A percentile compares a stretch with the other conserved stretches of the same genome.
Evolutionary conservation across 768 basidiomycete genomes (phyloP).

Genomic region (Leccinum ochraceum): DNA sequence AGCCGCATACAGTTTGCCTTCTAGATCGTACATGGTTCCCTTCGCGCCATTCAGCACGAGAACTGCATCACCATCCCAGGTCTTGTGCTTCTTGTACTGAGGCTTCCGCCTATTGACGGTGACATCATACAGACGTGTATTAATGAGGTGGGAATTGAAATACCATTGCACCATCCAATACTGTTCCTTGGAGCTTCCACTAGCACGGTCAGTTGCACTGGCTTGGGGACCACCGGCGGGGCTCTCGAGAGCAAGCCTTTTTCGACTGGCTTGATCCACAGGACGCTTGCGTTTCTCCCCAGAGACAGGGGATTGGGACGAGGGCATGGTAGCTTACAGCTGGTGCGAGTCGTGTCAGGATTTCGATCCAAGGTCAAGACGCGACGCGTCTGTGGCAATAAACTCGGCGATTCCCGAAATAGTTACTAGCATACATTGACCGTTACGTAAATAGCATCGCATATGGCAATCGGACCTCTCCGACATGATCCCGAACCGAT

Average conservation of each 20-base stretch:
- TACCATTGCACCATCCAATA: constrained; percentile 86
- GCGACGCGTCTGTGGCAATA: constrained; percentile 28
- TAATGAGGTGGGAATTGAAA: constrained; percentile 4
- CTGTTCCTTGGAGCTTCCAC: constrained; percentile 31
- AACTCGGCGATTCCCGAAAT: constrained; percentile 15
- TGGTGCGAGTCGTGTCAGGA: not conserved
- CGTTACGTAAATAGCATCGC: not conserved
- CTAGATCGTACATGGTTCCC: constrained; percentile 57
- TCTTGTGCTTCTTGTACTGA: constrained; percentile 83
- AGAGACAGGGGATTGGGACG: constrained; percentile 13
- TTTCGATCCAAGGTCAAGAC: not conserved
- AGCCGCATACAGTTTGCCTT: constrained; percentile 62
- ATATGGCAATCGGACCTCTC: too few species aligned
- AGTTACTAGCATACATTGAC: not conserved
- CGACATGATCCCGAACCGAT: not conserved
- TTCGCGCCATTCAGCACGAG: constrained; percentile 50
- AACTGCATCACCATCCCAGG: constrained; percentile 86
- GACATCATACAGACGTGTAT: not conserved
- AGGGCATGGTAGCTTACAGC: constrained; percentile 21
- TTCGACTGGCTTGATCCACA: constrained; percentile 28
- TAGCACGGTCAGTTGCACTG: constrained; percentile 8
- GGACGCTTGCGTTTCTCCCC: constrained; percentile 34
- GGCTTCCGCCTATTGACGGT: constrained; percentile 53
- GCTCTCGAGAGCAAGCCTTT: constrained; percentile 30
- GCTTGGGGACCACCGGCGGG: constrained; percentile 7